phyloP scores from a whole-genome alignment of 306 rosid genomes.

The Acacia crassicarpa region DNA sequence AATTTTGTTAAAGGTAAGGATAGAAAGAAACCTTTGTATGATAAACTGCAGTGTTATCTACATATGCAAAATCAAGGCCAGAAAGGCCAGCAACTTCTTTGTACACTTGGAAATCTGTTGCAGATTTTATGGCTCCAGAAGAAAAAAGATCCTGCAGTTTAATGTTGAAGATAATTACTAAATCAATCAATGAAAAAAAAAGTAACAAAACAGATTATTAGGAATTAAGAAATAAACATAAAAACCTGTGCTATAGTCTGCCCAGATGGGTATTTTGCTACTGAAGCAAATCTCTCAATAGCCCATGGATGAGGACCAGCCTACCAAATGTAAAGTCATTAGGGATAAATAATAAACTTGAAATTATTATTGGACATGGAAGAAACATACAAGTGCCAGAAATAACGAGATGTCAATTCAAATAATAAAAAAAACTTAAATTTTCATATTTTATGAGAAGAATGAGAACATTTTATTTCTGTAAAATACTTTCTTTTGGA shows the following conservation, averaged over 20 bases:
- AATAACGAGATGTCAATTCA: conserved; percentile 15
- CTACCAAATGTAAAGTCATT: conserved; percentile 47
- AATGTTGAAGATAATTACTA: conserved; percentile 23
- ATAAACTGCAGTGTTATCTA: conserved; percentile 86
- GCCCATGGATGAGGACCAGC: conserved; percentile 98
- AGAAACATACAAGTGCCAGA: conserved; percentile 16
- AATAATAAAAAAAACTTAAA: conserved; percentile 14
- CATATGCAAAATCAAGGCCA: conserved; percentile 90
- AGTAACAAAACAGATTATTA: not conserved
- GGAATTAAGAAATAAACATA: conserved; percentile 19
- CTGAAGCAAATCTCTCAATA: conserved; percentile 76
- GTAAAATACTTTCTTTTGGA: not conserved
- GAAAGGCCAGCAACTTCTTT: conserved; percentile 89
- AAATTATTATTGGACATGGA: conserved; percentile 20
- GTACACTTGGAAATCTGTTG: conserved; percentile 93
- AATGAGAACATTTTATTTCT: not conserved
- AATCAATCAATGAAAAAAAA: conserved; percentile 20
- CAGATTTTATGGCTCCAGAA: conserved; percentile 89
- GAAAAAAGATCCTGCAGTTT: conserved; percentile 78
- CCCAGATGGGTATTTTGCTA: conserved; percentile 88
- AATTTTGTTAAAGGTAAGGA: conserved; percentile 25
- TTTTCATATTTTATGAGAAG: conserved; percentile 1
- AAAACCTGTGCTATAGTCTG: conserved; percentile 78
- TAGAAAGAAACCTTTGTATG: conserved; percentile 84
- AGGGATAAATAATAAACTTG: conserved; percentile 13